Conservation (phyloP, 2,329 filamentous ascomycete species). For the Paecilomyces fulvus region DNA sequence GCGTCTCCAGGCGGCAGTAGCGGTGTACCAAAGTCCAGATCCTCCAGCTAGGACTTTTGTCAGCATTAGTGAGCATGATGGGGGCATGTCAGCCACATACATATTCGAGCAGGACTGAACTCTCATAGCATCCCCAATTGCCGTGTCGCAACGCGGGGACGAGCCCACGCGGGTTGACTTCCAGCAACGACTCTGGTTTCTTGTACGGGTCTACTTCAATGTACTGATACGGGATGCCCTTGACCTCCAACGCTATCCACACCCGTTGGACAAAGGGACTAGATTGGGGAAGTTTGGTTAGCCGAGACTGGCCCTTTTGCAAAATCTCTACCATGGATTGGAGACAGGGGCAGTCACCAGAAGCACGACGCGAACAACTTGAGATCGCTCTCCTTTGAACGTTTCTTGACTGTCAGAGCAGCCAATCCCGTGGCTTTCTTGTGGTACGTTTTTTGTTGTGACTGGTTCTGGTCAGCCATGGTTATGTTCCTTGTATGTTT, state of each 20-base stretch:
- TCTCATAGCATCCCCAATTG: slow-evolving; percentile 76
- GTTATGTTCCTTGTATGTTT: slow-evolving; percentile 12
- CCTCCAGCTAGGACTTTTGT: slow-evolving; percentile 53
- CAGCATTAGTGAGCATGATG: not conserved
- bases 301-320: slow-evolving; percentile 6
- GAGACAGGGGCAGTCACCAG: slow-evolving; percentile 48
- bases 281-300: slow-evolving; percentile 4
- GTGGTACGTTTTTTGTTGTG: slow-evolving; percentile 57
- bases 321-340: slow-evolving; percentile 1
- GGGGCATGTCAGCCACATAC: slow-evolving; percentile 36
- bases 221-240: slow-evolving; percentile 73
- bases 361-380: slow-evolving; percentile 79
- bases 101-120: slow-evolving; percentile 77
- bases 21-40: slow-evolving; percentile 52
- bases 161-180: slow-evolving; percentile 66
- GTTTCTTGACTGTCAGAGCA: slow-evolving; percentile 59
- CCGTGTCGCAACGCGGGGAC: slow-evolving; percentile 71
- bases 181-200: slow-evolving; percentile 60
- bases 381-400: slow-evolving; percentile 59
- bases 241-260: slow-evolving; percentile 80
- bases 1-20: slow-evolving; percentile 58
- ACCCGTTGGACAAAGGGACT: slow-evolving; percentile 80
- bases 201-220: slow-evolving; percentile 76
- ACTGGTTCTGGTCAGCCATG: slow-evolving; percentile 42
- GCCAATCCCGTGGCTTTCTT: slow-evolving; percentile 67